Conservation (phyloP, 257 asterid species). For the Rehmannia glutinosa region DNA sequence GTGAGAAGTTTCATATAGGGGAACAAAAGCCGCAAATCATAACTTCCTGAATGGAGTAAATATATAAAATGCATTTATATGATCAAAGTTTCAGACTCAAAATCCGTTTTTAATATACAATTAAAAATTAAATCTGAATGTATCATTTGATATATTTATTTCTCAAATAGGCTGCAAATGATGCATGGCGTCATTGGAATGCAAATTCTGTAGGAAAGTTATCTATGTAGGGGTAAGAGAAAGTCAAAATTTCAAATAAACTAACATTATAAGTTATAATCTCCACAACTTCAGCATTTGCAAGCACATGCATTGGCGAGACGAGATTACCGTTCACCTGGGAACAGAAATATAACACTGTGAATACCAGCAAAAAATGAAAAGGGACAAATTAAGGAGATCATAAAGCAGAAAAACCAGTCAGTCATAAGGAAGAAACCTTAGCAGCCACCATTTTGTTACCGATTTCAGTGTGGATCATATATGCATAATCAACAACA, state of each 20-base stretch:
- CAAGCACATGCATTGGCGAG: conserved; percentile 65
- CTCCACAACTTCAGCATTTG: conserved; percentile 87
- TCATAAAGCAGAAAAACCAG: background rate
- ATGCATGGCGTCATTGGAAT: no score
- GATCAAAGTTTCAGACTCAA: no score
- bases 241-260: conserved; percentile 6
- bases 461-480: conserved; percentile 82
- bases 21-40: no score
- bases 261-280: conserved; percentile 67
- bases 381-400: background rate
- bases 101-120: no score
- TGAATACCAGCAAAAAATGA: background rate
- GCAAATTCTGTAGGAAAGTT: no score
- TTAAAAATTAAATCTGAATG: no score
- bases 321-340: conserved; percentile 85
- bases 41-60: no score
- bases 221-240: no score
- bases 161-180: no score
- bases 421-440: conserved; percentile 32
- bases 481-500: conserved; percentile 69
- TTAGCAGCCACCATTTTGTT: conserved; percentile 86
- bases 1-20: background rate
- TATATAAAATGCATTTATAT: no score
- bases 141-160: no score
- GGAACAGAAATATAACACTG: conserved; percentile 10